A percentile compares a stretch with the other conserved stretches of the same genome.
phyloP scores from a whole-genome alignment of 2,329 filamentous ascomycete genomes.

The Penicillium sp. region DNA sequence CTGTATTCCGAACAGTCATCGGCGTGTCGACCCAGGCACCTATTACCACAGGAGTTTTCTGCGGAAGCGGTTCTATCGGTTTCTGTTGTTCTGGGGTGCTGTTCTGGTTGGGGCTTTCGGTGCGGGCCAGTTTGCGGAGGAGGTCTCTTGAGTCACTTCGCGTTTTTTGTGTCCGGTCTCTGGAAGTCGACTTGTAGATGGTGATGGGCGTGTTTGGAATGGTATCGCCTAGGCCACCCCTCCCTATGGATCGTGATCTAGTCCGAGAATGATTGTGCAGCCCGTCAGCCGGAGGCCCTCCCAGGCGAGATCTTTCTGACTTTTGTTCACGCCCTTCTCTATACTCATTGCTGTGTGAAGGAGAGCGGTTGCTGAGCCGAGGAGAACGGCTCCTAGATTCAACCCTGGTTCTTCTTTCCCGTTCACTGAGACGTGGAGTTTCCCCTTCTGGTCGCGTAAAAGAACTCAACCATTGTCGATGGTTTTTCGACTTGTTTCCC shows the following conservation, averaged over 20 bases:
- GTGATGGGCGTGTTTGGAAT: conserved; percentile 38
- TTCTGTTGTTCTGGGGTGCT: conserved; percentile 35
- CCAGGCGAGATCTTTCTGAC: conserved; percentile 5
- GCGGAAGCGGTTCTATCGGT: conserved; percentile 29
- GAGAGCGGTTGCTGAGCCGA: conserved; percentile 1
- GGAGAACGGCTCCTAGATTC: conserved; percentile 10
- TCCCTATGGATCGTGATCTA: conserved; percentile 9
- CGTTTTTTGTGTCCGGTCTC: conserved; percentile 26
- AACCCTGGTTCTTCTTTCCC: conserved; percentile 9
- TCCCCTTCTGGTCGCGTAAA: conserved; percentile 22
- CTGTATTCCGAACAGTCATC: conserved; percentile 33
- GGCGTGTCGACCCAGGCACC: conserved; percentile 48
- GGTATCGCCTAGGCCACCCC: conserved; percentile 19
- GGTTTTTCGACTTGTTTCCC: conserved; percentile 30
- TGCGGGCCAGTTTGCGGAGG: conserved; percentile 39
- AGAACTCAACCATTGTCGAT: conserved; percentile 34
- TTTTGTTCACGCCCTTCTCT: neutral
- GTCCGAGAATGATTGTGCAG: conserved; percentile 11
- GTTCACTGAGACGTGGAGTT: conserved; percentile 16
- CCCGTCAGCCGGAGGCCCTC: conserved; percentile 15
- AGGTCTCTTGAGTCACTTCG: conserved; percentile 39
- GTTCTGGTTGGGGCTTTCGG: conserved; percentile 30
- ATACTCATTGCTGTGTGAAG: neutral
- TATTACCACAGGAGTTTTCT: conserved; percentile 43
- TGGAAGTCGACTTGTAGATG: conserved; percentile 30